phyloP scores from a whole-genome alignment of 2,329 filamentous ascomycete genomes.

The Pseudocercospora pini-densiflorae region DNA sequence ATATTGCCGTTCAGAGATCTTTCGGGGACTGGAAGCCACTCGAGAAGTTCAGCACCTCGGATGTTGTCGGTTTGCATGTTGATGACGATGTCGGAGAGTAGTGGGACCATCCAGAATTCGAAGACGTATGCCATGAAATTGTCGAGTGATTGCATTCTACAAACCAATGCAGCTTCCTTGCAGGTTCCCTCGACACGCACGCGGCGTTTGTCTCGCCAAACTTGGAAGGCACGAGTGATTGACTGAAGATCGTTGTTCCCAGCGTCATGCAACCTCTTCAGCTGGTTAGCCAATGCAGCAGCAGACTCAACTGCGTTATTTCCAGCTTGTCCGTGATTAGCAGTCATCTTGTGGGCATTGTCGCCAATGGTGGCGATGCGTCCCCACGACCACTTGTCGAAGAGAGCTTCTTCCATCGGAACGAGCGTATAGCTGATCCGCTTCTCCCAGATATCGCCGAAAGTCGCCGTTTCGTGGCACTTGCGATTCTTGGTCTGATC shows the following conservation, averaged over 20 bases:
- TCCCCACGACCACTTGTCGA: conserved; percentile 33
- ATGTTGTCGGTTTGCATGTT: conserved; percentile 22
- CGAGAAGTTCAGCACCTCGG: conserved; percentile 35
- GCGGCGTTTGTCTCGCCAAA: conserved; percentile 29
- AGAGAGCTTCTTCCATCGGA: conserved; percentile 32
- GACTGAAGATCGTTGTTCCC: not conserved
- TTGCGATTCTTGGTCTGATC: conserved; percentile 30
- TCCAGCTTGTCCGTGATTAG: conserved; percentile 30
- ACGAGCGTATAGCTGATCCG: conserved; percentile 37
- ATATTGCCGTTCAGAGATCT: conserved; percentile 33
- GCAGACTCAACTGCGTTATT: conserved; percentile 34
- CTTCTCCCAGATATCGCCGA: conserved; percentile 40
- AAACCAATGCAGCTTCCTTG: conserved; percentile 27
- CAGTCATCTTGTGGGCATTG: conserved; percentile 35
- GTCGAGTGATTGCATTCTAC: conserved; percentile 26
- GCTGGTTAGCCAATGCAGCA: conserved; percentile 32
- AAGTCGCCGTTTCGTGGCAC: conserved; percentile 34
- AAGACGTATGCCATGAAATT: conserved; percentile 20
- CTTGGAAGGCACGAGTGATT: conserved; percentile 17
- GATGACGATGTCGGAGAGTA: conserved; percentile 15
- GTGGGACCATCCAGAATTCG: conserved; percentile 18
- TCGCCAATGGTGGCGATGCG: conserved; percentile 36
- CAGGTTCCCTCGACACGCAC: conserved; percentile 22
- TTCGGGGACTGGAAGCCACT: conserved; percentile 38
- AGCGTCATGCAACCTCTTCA: conserved; percentile 23